phyloP scores from a whole-genome alignment of 2,329 filamentous ascomycete species.

The Pseudofabraea citricarpa region DNA sequence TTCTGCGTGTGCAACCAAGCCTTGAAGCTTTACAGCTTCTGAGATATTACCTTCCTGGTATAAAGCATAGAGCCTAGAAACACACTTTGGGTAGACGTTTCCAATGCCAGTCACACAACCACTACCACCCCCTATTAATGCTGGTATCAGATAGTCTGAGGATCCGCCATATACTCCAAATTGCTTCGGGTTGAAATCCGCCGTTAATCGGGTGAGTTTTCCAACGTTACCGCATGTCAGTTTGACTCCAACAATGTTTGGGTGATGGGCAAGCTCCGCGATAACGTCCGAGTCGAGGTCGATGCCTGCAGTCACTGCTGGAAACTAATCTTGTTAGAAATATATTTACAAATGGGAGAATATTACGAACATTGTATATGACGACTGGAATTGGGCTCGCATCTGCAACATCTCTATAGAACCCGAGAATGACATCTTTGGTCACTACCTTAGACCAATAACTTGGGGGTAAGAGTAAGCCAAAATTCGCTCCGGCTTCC shows the following conservation, averaged over 20 bases:
- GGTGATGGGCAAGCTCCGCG: constrained; percentile 18
- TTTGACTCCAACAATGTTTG: constrained; percentile 25
- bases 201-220: constrained; percentile 49
- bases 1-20: constrained; percentile 40
- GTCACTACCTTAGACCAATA: constrained; percentile 38
- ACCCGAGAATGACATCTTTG: constrained; percentile 35
- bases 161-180: constrained; percentile 40
- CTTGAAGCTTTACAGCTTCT: constrained; percentile 36
- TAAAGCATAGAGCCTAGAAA: constrained; percentile 34
- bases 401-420: constrained; percentile 34
- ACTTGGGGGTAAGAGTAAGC: constrained; percentile 33
- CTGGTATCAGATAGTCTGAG: constrained; percentile 38
- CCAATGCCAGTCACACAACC: constrained; percentile 42
- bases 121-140: constrained; percentile 33
- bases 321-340: constrained; percentile 19
- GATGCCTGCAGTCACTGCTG: constrained; percentile 29
- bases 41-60: constrained; percentile 33
- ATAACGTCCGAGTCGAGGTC: constrained; percentile 24
- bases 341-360: constrained; percentile 10
- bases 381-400: constrained; percentile 24
- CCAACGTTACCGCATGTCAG: constrained; percentile 26
- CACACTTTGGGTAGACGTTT: constrained; percentile 40
- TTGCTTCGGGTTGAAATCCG: constrained; percentile 60
- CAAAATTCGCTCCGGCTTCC: constrained; percentile 33
- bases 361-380: constrained; percentile 22